phyloP scores from a whole-genome alignment of 345 rosid genomes.

The Boechera retrofracta region DNA sequence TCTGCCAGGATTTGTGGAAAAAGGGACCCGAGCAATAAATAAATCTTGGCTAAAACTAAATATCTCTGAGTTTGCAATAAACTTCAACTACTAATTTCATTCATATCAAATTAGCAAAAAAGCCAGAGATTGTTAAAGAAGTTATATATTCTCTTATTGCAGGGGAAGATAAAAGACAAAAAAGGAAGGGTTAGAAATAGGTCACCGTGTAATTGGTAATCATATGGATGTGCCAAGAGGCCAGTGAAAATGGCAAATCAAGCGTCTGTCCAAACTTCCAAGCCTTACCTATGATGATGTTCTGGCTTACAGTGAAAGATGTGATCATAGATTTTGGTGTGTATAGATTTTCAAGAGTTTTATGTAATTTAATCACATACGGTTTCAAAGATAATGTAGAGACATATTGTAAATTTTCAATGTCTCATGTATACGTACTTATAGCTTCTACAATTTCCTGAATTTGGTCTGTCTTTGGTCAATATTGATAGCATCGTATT shows the following conservation, averaged over 20 bases:
- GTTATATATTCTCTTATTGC: conserved; percentile 18
- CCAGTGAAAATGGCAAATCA: conserved; percentile 43
- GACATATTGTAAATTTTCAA: not conserved
- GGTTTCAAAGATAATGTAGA: conserved; percentile 5
- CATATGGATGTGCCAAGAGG: conserved; percentile 73
- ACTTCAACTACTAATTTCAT: not conserved
- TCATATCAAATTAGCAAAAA: not conserved
- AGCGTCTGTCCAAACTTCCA: conserved; percentile 71
- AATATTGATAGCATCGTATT: not conserved
- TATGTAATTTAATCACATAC: not conserved
- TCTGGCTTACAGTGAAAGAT: conserved; percentile 39
- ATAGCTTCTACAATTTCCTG: not conserved
- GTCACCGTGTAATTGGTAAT: conserved; percentile 57
- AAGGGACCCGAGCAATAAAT: too few species aligned
- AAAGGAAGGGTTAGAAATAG: conserved; percentile 43
- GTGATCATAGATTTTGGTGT: conserved; percentile 13
- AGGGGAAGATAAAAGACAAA: conserved; percentile 56
- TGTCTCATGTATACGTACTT: not conserved
- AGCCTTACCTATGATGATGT: conserved; percentile 50
- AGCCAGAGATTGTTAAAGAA: not conserved
- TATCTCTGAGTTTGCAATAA: conserved; percentile 46
- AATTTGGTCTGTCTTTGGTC: not conserved
- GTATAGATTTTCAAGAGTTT: conserved; percentile 29
- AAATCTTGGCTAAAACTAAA: too few species aligned
- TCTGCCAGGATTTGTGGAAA: too few species aligned